A percentile compares a stretch with the other conserved stretches of the same genome.
Conservation (phyloP, 345 rosid species). For the Eucalyptus fibrosa region DNA sequence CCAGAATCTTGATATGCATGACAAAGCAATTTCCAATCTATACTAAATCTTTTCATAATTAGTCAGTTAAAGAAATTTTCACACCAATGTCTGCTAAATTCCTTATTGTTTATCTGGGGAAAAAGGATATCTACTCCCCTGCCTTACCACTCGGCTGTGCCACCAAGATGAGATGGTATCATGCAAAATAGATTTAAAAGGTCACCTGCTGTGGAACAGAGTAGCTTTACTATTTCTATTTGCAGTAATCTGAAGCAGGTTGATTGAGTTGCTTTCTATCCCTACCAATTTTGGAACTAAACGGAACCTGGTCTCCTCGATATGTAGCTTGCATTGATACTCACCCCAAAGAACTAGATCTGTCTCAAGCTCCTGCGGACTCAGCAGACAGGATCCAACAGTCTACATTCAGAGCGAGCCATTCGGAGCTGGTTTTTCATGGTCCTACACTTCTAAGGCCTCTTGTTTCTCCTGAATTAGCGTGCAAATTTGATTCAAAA, state of each 20-base stretch:
- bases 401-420: neutral
- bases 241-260: neutral
- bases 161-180: neutral
- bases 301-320: neutral
- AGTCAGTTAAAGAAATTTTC: neutral
- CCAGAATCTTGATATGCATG: neutral
- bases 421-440: neutral
- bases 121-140: neutral
- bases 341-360: neutral
- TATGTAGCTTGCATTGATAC: neutral
- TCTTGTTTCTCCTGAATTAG: neutral
- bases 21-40: neutral
- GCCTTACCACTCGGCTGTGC: neutral
- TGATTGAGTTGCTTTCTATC: neutral
- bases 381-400: neutral
- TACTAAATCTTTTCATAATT: neutral
- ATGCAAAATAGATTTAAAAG: neutral
- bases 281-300: neutral
- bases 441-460: neutral
- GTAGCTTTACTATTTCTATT: neutral
- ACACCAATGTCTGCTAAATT: neutral
- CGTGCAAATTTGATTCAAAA: neutral
- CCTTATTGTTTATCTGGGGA: neutral
- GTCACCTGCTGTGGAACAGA: neutral
- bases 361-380: neutral